These are phyloP conservation scores for Ustilago bromivora DNA, from an alignment of 1,284 basidiomycete species.

Conservation along the genomic window DNA sequence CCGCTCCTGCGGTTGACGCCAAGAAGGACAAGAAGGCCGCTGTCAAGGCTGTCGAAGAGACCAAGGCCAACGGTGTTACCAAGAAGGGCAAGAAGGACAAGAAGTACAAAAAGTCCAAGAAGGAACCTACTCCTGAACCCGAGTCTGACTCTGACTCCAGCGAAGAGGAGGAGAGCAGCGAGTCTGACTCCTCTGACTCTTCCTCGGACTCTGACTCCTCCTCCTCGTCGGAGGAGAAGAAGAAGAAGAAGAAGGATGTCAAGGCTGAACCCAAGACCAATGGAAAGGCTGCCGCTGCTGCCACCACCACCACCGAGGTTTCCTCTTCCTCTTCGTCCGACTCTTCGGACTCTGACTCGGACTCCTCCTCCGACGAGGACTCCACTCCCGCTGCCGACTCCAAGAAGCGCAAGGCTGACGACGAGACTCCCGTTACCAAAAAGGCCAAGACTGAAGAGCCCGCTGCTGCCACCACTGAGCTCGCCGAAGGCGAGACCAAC, in stretches of 20 bases:
- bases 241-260: constrained; percentile 50
- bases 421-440: constrained; percentile 78
- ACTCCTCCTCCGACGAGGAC: constrained; percentile 57
- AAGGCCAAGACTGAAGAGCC: constrained; percentile 79
- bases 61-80: constrained; percentile 47
- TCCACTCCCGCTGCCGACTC: constrained; percentile 67
- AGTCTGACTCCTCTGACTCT: constrained; percentile 12
- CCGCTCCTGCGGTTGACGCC: constrained; percentile 40
- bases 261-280: constrained; percentile 45
- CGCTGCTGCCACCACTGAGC: constrained; percentile 49
- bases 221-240: constrained; percentile 16
- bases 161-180: constrained; percentile 16
- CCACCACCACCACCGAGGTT: constrained; percentile 28
- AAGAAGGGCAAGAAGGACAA: constrained; percentile 32
- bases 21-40: constrained; percentile 52
- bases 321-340: constrained; percentile 26
- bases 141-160: constrained; percentile 22
- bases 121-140: constrained; percentile 7
- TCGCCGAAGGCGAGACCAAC: constrained; percentile 74
- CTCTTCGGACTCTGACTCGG: constrained; percentile 37
- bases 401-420: constrained; percentile 86
- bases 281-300: constrained; percentile 41
- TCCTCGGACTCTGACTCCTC: constrained; percentile 14
- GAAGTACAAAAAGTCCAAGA: neutral
- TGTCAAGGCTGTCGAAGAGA: constrained; percentile 26